Conservation (phyloP, 2,329 filamentous ascomycete species). For the Pseudogymnoascus sp. region DNA sequence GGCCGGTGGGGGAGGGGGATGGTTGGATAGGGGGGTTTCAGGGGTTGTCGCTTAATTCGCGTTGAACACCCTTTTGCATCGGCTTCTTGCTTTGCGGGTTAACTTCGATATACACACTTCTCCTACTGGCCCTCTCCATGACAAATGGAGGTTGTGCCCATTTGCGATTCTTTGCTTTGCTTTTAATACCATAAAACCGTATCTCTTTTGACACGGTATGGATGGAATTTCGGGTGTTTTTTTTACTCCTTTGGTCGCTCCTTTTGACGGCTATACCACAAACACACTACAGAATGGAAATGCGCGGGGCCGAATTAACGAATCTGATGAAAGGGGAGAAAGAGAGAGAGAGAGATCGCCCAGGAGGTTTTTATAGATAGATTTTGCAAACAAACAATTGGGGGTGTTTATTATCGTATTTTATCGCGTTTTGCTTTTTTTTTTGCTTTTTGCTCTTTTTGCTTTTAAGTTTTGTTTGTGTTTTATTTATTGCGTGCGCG, state of each 20-base stretch:
- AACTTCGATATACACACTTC: not conserved
- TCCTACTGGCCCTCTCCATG: not conserved
- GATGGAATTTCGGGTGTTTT: not conserved
- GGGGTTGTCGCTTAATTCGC: constrained; percentile 57
- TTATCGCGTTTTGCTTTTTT: not conserved
- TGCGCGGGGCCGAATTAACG: not conserved
- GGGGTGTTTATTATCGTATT: not conserved
- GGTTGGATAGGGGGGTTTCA: constrained; percentile 62
- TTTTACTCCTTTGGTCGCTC: not conserved
- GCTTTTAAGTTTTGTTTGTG: too few species aligned
- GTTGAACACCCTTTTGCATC: not conserved
- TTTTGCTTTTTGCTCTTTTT: too few species aligned
- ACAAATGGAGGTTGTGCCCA: not conserved
- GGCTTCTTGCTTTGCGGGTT: too few species aligned
- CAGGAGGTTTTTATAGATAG: not conserved
- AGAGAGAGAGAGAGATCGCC: not conserved
- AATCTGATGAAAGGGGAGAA: not conserved
- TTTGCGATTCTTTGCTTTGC: constrained; percentile 1
- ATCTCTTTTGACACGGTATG: not conserved
- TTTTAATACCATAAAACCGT: constrained; percentile 1
- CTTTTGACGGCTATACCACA: constrained; percentile 6
- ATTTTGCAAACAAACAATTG: not conserved
- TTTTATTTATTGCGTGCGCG: too few species aligned
- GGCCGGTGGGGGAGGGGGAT: constrained; percentile 35
- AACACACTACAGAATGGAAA: not conserved